Evolutionary conservation across 2,329 filamentous ascomycete species (phyloP), one percentile per base, ranked within the genome.

Genomic region (Pezicula radicicola): DNA sequence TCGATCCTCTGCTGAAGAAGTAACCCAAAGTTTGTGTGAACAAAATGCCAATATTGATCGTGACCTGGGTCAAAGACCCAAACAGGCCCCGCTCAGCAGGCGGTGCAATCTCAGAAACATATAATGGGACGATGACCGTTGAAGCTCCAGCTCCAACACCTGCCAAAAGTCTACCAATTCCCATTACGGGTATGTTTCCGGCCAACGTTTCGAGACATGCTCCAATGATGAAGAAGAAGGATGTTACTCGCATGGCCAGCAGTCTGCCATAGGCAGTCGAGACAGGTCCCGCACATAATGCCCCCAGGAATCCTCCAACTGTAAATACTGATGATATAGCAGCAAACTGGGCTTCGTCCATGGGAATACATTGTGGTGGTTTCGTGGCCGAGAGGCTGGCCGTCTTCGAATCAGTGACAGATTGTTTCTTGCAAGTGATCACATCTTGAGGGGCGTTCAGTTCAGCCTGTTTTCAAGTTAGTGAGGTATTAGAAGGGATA

Each of bases 391-490:
- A 50, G 58, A 59, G 18, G 51, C 50, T 8, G 6, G 49, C 60
- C 36, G 50, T 53, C 55, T 25, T 64, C 55, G 49, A 64, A 59
- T 25, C 62, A 8, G 65, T 66, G 56, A 81, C 76, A 39, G 75
- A 74, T 59, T 81, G 78, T 59, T 83, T 84, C 60, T 83, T 84
- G 74, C 94, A 97, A 52, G 89, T 95, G 63, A 99, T 88, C 64
- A 95, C 90, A 76, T 92, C 87, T 78, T 97, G 87, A 8, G 94
- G 94, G 8, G 93, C 91, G 69, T 99, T 99, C 57, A 99, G 82
- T 70, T 97, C 94, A 61, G 91, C 89, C 92, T 93, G 63, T 10
- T 16, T 30, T 10, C 19, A 45, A 28, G 39, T 55, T 48, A 57
- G 51, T 28, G 25, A 16, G 8, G 6, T 40, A 18, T 8, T 9